Base-by-base conservation (phyloP, 2,329 filamentous ascomycete species). In the Didymella exigua region DNA sequence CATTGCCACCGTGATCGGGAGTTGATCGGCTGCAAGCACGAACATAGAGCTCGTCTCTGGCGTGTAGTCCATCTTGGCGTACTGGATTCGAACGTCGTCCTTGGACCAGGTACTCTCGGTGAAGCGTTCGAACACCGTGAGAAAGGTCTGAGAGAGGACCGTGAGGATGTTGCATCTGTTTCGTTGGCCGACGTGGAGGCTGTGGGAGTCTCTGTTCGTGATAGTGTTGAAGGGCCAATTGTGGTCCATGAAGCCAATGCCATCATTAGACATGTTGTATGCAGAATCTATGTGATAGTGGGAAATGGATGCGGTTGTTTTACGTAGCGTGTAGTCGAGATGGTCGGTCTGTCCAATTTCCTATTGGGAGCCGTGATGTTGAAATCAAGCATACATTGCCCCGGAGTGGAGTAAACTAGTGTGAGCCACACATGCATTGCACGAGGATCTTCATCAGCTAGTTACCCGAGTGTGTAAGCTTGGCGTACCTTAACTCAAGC, bases 351-450 rank as follows among this genome's bases (percentile, higher is more conserved):
- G 10, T 19, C 10, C 5, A 29, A 27, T 5, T 8, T 26, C 16
- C 5, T 4, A 24, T 10, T 29, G 1, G 13, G 16, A 16, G 14
- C 9, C 7, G 5, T 31, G 8, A 16, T 49, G 21, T 26, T 49
- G 27, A 16, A 21, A 2, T 24, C 2, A 16, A 36, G 30, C 18
- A 42, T 34, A 29, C 37, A 7, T 42, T 49, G 27, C 47, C 34
- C 47, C 37, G 37, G 30, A 36, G 46, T 27, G 46, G 46, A 49
- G 47, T 14, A 21, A 7, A 34, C 37, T 42, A 49, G 47, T 31
- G 37, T 23, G 36, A 19, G 37, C 47, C 27, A 49, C 37, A 13
- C 10, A 34, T 27, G 47, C 27, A n/a, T 13, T 31, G 27, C 36
- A 34, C 6, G 37, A 33, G 16, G 38, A 40, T 27, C 36, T 41